Evolutionary conservation across 2,329 filamentous ascomycete genomes (phyloP).

Genomic region (Penicillium sp.): DNA sequence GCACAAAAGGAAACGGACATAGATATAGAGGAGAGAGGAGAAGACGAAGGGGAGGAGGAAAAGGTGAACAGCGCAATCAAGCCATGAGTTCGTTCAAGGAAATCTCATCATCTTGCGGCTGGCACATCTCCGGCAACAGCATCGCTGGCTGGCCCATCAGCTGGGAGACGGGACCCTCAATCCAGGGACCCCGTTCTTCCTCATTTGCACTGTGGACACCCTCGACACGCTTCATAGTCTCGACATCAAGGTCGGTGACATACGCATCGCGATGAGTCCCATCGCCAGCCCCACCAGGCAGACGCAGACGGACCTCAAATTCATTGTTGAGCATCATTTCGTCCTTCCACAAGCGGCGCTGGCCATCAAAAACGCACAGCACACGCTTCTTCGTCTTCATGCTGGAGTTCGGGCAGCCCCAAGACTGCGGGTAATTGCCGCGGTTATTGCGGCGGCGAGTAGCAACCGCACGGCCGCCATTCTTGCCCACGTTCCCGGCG

Average conservation of each 20-base stretch:
- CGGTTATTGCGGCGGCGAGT: conserved; percentile 84
- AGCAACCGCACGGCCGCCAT: conserved; percentile 63
- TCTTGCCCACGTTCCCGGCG: conserved; percentile 66
- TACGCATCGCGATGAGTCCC: conserved; percentile 82
- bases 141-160: conserved; percentile 40
- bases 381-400: conserved; percentile 99
- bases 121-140: conserved; percentile 33
- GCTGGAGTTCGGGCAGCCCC: conserved; percentile 88
- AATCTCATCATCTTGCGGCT: conserved; percentile 32
- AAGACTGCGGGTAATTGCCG: conserved; percentile 89
- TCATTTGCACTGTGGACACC: conserved; percentile 77
- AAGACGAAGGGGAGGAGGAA: conserved; percentile 11
- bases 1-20: conserved; percentile 9
- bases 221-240: conserved; percentile 85
- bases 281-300: conserved; percentile 74
- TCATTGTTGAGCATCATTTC: conserved; percentile 98
- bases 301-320: conserved; percentile 84
- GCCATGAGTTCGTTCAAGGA: conserved; percentile 41
- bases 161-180: conserved; percentile 41
- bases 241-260: conserved; percentile 89
- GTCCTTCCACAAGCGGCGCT: conserved; percentile 87
- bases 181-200: conserved; percentile 85
- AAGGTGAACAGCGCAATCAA: conserved; percentile 20
- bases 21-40: conserved; percentile 9
- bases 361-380: conserved; percentile 87